Evolutionary conservation across 768 basidiomycete genomes (phyloP).

Genomic region (Termitomyces eurrhizus): DNA sequence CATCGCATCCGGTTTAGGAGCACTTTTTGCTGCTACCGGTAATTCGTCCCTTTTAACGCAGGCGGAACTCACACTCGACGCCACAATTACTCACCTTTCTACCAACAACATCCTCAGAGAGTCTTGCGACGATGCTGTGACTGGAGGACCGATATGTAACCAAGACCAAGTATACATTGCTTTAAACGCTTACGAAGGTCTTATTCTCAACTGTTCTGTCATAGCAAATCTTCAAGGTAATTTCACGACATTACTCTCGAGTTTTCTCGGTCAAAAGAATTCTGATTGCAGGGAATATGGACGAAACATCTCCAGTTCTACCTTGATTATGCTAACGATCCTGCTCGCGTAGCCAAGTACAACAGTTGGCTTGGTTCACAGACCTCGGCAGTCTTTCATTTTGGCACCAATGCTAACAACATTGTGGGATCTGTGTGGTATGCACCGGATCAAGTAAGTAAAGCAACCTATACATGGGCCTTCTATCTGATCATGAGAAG

Average conservation of each 20-base stretch:
- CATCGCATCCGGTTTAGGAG: conserved; percentile 49
- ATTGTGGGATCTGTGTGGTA: conserved; percentile 49
- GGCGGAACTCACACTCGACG: conserved; percentile 51
- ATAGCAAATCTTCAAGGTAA: conserved; percentile 44
- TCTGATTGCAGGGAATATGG: conserved; percentile 40
- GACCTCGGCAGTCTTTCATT: conserved; percentile 38
- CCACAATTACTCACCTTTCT: conserved; percentile 40
- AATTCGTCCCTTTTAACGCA: conserved; percentile 37
- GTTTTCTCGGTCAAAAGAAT: background rate
- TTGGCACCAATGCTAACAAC: conserved; percentile 31
- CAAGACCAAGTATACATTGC: conserved; percentile 35
- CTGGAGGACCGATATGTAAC: conserved; percentile 38
- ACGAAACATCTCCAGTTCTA: conserved; percentile 50
- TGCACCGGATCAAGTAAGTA: conserved; percentile 33
- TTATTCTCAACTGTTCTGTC: background rate
- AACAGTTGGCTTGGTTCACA: conserved; percentile 36
- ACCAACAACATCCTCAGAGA: conserved; percentile 41
- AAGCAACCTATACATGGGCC: background rate
- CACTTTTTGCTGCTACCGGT: conserved; percentile 37
- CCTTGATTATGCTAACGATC: conserved; percentile 40
- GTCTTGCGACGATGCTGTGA: conserved; percentile 44
- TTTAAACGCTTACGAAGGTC: background rate
- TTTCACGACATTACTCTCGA: background rate
- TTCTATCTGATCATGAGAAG: conserved; percentile 12
- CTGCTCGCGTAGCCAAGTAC: conserved; percentile 41